Evolutionary conservation across 306 rosid species (phyloP).

Genomic region (Mucuna pruriens): DNA sequence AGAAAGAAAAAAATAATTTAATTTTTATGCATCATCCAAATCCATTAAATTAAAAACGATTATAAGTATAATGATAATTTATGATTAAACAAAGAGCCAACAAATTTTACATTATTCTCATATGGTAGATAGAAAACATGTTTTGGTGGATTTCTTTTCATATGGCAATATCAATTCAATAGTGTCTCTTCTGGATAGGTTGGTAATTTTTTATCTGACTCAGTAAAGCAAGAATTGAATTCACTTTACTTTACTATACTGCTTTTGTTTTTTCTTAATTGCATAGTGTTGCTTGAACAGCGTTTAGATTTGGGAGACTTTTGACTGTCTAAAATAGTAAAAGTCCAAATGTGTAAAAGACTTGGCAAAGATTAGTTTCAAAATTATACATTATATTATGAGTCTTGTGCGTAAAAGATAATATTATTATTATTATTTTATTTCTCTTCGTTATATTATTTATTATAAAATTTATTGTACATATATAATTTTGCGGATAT

Average conservation of each 20-base stretch:
- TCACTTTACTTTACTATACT: neutral
- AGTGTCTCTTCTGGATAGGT: neutral
- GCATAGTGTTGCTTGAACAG: neutral
- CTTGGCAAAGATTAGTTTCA: neutral
- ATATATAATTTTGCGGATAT: no score
- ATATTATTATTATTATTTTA: no score
- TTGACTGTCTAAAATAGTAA: constrained; percentile 19
- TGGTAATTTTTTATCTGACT: neutral
- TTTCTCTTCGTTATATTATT: no score
- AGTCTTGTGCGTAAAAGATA: no score
- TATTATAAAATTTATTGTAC: no score
- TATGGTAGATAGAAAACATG: constrained; percentile 13
- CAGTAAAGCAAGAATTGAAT: neutral
- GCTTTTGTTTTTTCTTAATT: neutral
- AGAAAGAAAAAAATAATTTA: neutral
- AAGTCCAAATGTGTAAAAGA: constrained; percentile 14
- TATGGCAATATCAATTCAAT: neutral
- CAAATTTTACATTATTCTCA: no score
- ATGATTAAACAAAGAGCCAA: no score
- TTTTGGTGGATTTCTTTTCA: neutral
- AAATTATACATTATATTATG: no score
- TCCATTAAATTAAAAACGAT: neutral
- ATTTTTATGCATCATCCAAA: no score
- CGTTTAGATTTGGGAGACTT: neutral
- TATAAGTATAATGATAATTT: no score